phyloP scores from a whole-genome alignment of 179 eudicot genomes.

The Nepenthes alata region DNA sequence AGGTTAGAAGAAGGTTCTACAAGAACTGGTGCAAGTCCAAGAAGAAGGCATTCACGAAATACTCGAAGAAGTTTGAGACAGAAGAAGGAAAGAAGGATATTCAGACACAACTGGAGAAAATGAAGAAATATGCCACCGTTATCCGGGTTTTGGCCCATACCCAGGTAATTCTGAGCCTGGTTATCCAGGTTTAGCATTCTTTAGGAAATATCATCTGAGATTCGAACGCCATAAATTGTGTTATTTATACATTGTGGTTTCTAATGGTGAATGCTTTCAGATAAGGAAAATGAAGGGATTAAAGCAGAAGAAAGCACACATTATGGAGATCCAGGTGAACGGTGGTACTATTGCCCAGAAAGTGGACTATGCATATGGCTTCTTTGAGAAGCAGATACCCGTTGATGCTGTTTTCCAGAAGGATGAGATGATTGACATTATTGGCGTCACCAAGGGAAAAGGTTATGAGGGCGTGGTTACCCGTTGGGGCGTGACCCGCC shows the following conservation, averaged over 20 bases:
- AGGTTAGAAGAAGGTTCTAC: constrained; percentile 69
- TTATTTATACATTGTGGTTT: neutral
- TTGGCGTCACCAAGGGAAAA: constrained; percentile 81
- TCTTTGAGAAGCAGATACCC: constrained; percentile 66
- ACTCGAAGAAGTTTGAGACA: constrained; percentile 47
- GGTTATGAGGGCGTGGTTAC: constrained; percentile 82
- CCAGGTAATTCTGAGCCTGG: constrained; percentile 24
- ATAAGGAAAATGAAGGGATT: constrained; percentile 65
- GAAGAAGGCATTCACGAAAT: constrained; percentile 76
- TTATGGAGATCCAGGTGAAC: constrained; percentile 73
- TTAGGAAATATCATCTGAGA: neutral
- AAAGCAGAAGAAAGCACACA: constrained; percentile 71
- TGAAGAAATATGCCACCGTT: constrained; percentile 58
- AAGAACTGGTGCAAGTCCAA: constrained; percentile 86
- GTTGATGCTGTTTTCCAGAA: constrained; percentile 64
- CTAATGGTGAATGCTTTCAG: constrained; percentile 16
- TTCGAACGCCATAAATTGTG: too few species aligned
- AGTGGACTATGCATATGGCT: constrained; percentile 61
- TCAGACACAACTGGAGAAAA: constrained; percentile 54
- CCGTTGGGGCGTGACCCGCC: constrained; percentile 89
- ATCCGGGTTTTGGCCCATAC: constrained; percentile 74
- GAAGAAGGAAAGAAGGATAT: constrained; percentile 72
- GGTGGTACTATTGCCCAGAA: constrained; percentile 63
- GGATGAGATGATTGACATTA: constrained; percentile 72
- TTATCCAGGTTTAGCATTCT: too few species aligned